Percentiles rank a stretch among this genome's conserved stretches.
Conservation (phyloP, 2,329 filamentous ascomycete genomes). For the Ampelomyces quisqualis region DNA sequence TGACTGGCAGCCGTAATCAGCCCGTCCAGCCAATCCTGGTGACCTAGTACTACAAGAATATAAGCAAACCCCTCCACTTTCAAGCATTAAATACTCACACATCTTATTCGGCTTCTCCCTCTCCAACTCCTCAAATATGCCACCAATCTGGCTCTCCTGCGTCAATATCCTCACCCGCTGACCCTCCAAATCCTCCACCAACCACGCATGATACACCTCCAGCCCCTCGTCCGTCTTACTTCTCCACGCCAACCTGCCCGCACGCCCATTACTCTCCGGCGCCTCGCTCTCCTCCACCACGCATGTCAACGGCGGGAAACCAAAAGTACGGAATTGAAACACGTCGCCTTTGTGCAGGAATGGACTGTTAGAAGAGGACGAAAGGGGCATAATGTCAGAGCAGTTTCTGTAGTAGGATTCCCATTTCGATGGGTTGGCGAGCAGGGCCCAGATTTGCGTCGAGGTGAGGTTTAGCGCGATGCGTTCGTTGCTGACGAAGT, state of each 20-base stretch:
- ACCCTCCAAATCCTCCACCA: constrained; percentile 36
- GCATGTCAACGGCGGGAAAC: constrained; percentile 36
- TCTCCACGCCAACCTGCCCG: constrained; percentile 22
- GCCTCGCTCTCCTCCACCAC: constrained; percentile 15
- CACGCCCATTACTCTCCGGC: constrained; percentile 23
- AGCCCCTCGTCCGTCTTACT: constrained; percentile 25
- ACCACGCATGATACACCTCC: constrained; percentile 42
- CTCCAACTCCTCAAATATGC: constrained; percentile 27
- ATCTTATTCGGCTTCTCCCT: constrained; percentile 38
- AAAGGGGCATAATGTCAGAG: constrained; percentile 30
- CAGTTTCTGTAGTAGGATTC: constrained; percentile 40
- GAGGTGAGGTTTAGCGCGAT: constrained; percentile 30
- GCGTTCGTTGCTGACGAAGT: constrained; percentile 41
- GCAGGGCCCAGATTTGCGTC: constrained; percentile 34
- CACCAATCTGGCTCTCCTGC: constrained; percentile 41
- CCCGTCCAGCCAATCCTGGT: constrained; percentile 44
- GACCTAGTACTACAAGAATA: constrained; percentile 25
- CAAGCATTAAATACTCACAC: constrained; percentile 6
- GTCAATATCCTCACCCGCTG: constrained; percentile 39
- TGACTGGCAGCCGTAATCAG: constrained; percentile 30
- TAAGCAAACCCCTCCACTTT: background rate
- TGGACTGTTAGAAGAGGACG: constrained; percentile 14
- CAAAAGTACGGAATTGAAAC: constrained; percentile 43
- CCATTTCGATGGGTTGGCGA: constrained; percentile 40
- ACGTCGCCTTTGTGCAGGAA: constrained; percentile 28